Conservation (phyloP, 108 stramenopile genomes). For the Bacterosira constricta region DNA sequence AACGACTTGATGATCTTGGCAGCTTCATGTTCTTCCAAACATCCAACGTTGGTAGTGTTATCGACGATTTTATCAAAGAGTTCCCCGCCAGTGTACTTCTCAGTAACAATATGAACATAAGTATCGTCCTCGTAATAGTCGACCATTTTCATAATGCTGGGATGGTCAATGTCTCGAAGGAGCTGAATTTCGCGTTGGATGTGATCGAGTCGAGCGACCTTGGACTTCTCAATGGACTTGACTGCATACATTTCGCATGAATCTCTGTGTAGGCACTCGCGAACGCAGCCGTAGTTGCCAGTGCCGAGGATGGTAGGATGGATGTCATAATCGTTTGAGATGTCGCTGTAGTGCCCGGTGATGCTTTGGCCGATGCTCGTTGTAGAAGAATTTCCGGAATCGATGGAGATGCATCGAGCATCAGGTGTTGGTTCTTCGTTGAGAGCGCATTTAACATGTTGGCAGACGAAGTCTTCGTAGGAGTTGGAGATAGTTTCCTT, state of each 20-base stretch:
- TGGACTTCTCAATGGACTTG: slow-evolving; percentile 59
- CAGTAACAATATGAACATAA: slow-evolving; percentile 69
- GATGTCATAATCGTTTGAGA: slow-evolving; percentile 21
- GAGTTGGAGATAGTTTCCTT: neutral
- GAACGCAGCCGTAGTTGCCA: slow-evolving; percentile 39
- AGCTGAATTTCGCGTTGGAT: slow-evolving; percentile 27
- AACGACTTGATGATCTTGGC: slow-evolving; percentile 64
- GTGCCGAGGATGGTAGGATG: slow-evolving; percentile 16
- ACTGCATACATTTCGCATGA: slow-evolving; percentile 58
- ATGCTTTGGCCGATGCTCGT: neutral
- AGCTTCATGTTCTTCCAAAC: slow-evolving; percentile 77
- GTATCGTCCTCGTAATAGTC: slow-evolving; percentile 79
- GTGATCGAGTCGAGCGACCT: slow-evolving; percentile 27
- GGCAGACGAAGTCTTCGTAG: neutral
- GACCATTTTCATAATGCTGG: slow-evolving; percentile 50
- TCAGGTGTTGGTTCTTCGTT: too few relatives aligned
- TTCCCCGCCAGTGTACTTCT: slow-evolving; percentile 83
- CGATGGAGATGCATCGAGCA: neutral
- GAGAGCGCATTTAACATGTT: neutral
- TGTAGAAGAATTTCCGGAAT: neutral
- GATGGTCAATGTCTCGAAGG: slow-evolving; percentile 22
- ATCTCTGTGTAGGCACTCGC: slow-evolving; percentile 31
- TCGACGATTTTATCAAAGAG: slow-evolving; percentile 91
- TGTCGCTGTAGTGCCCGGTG: slow-evolving; percentile 20
- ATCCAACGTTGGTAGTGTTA: slow-evolving; percentile 56